phyloP scores from a whole-genome alignment of 176 grass and related monocot species.

The Bromus sterilis region DNA sequence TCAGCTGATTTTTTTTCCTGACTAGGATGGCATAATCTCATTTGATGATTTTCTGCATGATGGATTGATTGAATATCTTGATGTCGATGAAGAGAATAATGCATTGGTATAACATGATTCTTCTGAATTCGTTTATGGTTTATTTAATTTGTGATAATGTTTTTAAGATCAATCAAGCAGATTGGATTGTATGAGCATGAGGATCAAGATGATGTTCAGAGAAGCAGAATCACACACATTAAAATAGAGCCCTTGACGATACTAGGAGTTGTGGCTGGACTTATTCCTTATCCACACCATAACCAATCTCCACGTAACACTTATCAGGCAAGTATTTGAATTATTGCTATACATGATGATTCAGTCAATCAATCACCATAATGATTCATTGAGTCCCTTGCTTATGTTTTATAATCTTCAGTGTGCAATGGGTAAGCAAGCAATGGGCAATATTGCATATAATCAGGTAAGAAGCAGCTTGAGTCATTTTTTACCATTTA shows the following conservation, averaged over 20 bases:
- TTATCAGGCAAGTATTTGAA: conserved; percentile 59
- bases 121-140: not conserved
- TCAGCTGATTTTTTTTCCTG: not conserved
- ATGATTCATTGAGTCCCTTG: not conserved
- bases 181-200: conserved; percentile 82
- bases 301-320: conserved; percentile 97
- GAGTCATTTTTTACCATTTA: not conserved
- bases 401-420: conserved; percentile 16
- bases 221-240: conserved; percentile 70
- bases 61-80: conserved; percentile 90
- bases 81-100: conserved; percentile 98
- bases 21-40: conserved; percentile 61
- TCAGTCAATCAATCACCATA: not conserved
- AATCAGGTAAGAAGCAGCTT: conserved; percentile 62
- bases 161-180: conserved; percentile 34
- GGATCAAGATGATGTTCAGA: conserved; percentile 65
- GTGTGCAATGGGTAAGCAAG: conserved; percentile 99
- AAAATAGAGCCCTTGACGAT: conserved; percentile 85
- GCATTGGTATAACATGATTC: conserved; percentile 46
- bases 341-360: not conserved
- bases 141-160: conserved; percentile 4
- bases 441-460: conserved; percentile 93
- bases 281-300: conserved; percentile 94
- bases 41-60: conserved; percentile 88
- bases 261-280: conserved; percentile 82